Base-by-base conservation (phyloP, 2,329 filamentous ascomycete genomes). In the Ascochyta fabae region DNA sequence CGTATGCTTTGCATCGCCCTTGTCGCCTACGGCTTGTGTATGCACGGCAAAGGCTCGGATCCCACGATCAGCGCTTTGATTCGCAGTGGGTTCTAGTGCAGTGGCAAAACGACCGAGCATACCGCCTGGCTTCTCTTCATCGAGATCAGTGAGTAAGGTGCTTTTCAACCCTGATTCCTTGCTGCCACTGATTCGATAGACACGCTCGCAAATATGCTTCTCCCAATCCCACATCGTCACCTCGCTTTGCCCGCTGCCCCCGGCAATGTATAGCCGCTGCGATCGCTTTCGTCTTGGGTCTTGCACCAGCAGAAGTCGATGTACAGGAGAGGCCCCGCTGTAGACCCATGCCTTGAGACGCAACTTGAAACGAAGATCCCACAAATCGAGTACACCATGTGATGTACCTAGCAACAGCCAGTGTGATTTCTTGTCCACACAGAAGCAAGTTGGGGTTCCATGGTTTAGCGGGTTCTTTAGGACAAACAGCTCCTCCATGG, bases 151-250 rank as follows among this genome's bases (percentile, higher is more conserved):
- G 2, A 94, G 85, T 41, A 93, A 89, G 71, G 67, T 75, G 79
- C 54, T 89, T 83, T 76, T 86, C 9, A 57, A 62, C 4, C 71
- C 70, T 3, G 61, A 67, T 24, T 74, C 70, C 57, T 69, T 73
- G 34, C 65, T 64, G 12, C 48, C 48, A 24, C 85, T 84, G 1
- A 86, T 73, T 73, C 92, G 88, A 73, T 96, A 96, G 1, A 97
- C 88, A 73, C 98, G 93, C 56, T 91, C 86, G 69, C 95, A 99
- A 41, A 90, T 84, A 7, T 88, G 86, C 77, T 94, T 96, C 72
- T 98, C 94, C 15, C 98, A 81, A 69, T 98, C 95, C 95, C 95
- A 99, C 0, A 96, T 90, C 0, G 92, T 96, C 29, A 99, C 86
- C 71, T 99, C 95, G 15, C 92, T 92, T 58, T 91, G 87, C 4